phyloP scores from a whole-genome alignment of 768 basidiomycete genomes.

The Russula abietina region DNA sequence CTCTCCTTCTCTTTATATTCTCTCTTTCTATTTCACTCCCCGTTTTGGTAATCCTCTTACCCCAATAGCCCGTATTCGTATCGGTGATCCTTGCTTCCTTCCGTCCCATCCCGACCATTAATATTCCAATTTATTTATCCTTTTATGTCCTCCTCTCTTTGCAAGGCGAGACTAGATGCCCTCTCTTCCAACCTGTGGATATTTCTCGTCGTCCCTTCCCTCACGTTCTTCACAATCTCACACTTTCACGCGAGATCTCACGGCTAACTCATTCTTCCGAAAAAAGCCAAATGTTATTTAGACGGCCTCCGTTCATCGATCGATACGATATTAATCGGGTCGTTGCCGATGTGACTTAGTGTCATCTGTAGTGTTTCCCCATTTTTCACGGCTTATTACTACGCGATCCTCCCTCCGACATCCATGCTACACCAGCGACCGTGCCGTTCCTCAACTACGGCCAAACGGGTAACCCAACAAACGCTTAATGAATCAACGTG shows the following conservation, averaged over 20 bases:
- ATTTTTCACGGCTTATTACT: slow-evolving; percentile 11
- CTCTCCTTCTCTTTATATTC: slow-evolving; percentile 6
- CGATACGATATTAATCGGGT: slow-evolving; percentile 1
- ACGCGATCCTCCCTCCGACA: not conserved
- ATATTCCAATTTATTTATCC: not conserved
- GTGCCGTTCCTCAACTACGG: too few relatives aligned
- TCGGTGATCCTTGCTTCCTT: slow-evolving; percentile 2
- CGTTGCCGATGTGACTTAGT: slow-evolving; percentile 1
- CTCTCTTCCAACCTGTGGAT: not conserved
- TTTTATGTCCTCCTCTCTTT: not conserved
- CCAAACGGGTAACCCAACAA: not conserved
- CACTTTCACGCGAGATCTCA: not conserved
- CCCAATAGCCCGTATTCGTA: not conserved
- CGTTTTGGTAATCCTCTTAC: not conserved
- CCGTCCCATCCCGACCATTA: not conserved
- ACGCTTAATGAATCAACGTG: not conserved
- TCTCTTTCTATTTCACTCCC: not conserved
- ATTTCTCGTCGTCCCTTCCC: too few relatives aligned
- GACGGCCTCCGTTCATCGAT: not conserved
- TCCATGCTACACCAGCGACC: slow-evolving; percentile 3
- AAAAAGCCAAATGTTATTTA: not conserved
- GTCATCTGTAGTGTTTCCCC: not conserved
- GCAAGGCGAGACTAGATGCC: not conserved
- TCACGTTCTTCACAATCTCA: not conserved
- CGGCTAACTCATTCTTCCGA: not conserved